phyloP scores from a whole-genome alignment of 2,329 filamentous ascomycete species.

The Alternaria consortialis region DNA sequence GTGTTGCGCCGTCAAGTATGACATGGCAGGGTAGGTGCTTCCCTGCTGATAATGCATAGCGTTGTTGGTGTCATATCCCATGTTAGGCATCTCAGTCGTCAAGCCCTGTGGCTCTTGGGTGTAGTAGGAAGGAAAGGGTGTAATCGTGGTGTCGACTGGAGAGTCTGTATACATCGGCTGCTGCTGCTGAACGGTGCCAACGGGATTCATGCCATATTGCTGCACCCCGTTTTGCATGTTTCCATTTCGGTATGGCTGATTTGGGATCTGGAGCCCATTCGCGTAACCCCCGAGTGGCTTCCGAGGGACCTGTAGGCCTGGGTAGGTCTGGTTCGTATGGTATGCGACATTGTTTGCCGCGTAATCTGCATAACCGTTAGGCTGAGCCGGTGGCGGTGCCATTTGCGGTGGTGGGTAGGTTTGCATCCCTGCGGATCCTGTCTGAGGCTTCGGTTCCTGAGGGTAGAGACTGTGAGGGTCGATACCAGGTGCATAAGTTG shows the following conservation, averaged over 20 bases:
- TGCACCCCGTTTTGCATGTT: slow-evolving; percentile 34
- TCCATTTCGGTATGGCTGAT: slow-evolving; percentile 37
- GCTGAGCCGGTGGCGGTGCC: slow-evolving; percentile 30
- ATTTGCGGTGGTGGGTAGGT: slow-evolving; percentile 52
- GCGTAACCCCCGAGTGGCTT: slow-evolving; percentile 43
- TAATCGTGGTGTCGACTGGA: slow-evolving; percentile 47
- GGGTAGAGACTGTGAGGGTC: slow-evolving; percentile 41
- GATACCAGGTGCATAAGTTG: slow-evolving; percentile 45
- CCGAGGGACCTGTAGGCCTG: slow-evolving; percentile 41
- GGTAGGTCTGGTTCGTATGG: slow-evolving; percentile 46
- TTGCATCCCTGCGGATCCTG: slow-evolving; percentile 44
- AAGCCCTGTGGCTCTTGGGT: slow-evolving; percentile 42
- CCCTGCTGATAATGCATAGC: slow-evolving; percentile 43
- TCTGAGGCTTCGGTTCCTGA: slow-evolving; percentile 30
- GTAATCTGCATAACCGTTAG: slow-evolving; percentile 34
- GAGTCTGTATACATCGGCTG: slow-evolving; percentile 47
- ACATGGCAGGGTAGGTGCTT: slow-evolving; percentile 44
- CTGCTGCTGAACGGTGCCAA: slow-evolving; percentile 41
- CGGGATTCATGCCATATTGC: slow-evolving; percentile 40
- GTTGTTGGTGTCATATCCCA: slow-evolving; percentile 39
- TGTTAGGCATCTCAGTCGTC: slow-evolving; percentile 30
- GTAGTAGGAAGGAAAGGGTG: slow-evolving; percentile 44
- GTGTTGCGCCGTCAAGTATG: slow-evolving; percentile 43
- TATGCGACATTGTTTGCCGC: slow-evolving; percentile 24
- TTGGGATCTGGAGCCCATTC: slow-evolving; percentile 42